Percentiles rank a stretch among this genome's conserved stretches.
These are phyloP conservation scores for Neonectria ditissima DNA, from an alignment of 2,329 filamentous ascomycete genomes.

Conservation along the genomic window DNA sequence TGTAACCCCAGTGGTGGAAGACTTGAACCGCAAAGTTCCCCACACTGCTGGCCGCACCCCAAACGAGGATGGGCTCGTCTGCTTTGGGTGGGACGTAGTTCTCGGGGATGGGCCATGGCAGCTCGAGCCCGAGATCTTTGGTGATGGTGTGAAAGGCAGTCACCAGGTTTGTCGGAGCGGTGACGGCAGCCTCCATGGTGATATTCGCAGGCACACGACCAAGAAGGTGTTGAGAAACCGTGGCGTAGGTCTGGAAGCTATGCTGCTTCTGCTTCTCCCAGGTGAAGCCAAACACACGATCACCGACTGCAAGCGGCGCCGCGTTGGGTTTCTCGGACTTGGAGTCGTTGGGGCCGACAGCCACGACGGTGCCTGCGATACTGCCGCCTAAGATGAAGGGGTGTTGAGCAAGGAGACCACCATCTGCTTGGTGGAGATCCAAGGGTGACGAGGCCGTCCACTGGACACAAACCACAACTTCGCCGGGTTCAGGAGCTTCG, in stretches of 20 bases:
- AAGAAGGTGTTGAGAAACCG: background rate
- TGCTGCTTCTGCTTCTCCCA: background rate
- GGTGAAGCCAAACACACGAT: background rate
- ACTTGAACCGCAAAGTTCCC: conserved; percentile 64
- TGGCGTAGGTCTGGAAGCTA: background rate
- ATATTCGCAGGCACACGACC: background rate
- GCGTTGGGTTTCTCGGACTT: background rate
- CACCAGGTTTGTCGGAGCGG: background rate
- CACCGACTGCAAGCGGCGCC: background rate
- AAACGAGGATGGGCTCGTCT: conserved; percentile 55
- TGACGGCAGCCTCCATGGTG: background rate
- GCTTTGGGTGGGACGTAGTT: conserved; percentile 56
- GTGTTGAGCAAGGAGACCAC: background rate
- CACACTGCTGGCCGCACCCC: conserved; percentile 57
- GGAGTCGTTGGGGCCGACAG: background rate
- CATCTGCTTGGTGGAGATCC: conserved; percentile 2
- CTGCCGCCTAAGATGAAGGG: background rate
- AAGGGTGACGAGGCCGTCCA: background rate
- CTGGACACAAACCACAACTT: background rate
- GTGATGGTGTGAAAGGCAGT: conserved; percentile 28
- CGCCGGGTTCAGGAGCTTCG: background rate
- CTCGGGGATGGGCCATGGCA: conserved; percentile 66
- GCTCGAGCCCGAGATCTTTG: conserved; percentile 61
- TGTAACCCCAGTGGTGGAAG: conserved; percentile 64
- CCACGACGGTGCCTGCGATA: background rate